Conservation (phyloP, 2,329 filamentous ascomycete genomes). For the Lachnellula cervina region DNA sequence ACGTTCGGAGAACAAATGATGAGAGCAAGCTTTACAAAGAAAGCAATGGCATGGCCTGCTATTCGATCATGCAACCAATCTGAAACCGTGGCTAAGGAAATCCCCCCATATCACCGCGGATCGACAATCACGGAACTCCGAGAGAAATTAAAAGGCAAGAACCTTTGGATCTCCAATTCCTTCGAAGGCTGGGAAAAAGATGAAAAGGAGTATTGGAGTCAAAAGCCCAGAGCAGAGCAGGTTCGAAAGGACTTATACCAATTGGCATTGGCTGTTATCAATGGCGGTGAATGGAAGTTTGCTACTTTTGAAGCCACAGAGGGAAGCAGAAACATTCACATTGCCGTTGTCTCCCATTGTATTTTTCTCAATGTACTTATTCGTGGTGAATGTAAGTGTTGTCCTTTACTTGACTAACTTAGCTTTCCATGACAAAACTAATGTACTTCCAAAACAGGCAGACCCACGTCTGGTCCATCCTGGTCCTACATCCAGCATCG, state of each 20-base stretch:
- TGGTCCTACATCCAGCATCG: background rate
- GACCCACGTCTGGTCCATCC: too few relatives aligned
- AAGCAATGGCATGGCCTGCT: background rate
- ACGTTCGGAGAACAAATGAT: background rate
- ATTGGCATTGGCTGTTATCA: background rate
- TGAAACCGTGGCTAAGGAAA: background rate
- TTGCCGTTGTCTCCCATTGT: background rate
- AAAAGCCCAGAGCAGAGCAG: background rate
- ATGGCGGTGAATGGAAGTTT: background rate
- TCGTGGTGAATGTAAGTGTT: background rate
- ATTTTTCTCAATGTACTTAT: background rate
- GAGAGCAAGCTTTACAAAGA: background rate
- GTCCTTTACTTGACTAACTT: background rate
- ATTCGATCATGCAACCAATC: background rate
- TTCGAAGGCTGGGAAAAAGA: background rate
- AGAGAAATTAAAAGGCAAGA: background rate
- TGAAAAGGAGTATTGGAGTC: background rate
- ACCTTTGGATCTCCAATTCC: background rate
- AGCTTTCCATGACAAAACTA: background rate
- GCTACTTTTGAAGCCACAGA: background rate
- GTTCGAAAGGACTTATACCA: background rate
- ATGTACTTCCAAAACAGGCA: background rate
- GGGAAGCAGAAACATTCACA: background rate
- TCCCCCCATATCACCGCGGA: background rate
- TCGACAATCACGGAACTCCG: background rate